phyloP scores from a whole-genome alignment of 179 eudicot genomes.

The Carnegiea gigantea region DNA sequence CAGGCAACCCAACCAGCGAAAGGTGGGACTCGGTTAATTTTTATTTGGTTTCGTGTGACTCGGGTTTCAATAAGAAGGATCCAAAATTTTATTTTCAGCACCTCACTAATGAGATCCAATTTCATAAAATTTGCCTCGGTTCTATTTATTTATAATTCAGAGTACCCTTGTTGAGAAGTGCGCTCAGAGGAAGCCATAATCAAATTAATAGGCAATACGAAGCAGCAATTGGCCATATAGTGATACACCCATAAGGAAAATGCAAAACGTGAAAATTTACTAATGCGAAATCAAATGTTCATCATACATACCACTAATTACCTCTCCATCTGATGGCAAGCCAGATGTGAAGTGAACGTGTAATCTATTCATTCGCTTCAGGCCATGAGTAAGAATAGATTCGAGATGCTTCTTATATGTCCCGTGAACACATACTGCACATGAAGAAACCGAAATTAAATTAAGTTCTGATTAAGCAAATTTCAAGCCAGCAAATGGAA shows the following conservation, averaged over 20 bases:
- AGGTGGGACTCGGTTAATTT: not conserved
- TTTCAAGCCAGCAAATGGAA: conserved; percentile 3
- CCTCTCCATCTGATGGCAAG: conserved; percentile 83
- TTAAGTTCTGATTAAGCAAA: not conserved
- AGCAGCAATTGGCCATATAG: not conserved
- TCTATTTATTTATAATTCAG: too few relatives aligned
- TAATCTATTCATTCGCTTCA: conserved; percentile 76
- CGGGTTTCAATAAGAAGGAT: not conserved
- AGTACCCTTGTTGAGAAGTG: too few relatives aligned
- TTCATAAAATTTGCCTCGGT: too few relatives aligned
- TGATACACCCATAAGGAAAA: not conserved
- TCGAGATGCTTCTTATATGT: conserved; percentile 69
- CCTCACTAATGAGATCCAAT: not conserved
- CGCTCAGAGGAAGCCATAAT: too few relatives aligned
- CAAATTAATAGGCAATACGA: not conserved
- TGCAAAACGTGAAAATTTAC: not conserved
- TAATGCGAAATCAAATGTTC: not conserved
- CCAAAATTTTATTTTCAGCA: not conserved
- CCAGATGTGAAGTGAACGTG: conserved; percentile 91
- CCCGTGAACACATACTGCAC: conserved; percentile 87
- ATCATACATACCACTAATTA: conserved; percentile 66
- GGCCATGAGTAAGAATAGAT: conserved; percentile 75
- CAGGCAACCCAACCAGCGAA: not conserved
- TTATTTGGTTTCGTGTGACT: not conserved
- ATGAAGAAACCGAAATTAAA: conserved; percentile 8